Conservation (phyloP, 2,329 filamentous ascomycete genomes). For the Calonectria fujianensis region DNA sequence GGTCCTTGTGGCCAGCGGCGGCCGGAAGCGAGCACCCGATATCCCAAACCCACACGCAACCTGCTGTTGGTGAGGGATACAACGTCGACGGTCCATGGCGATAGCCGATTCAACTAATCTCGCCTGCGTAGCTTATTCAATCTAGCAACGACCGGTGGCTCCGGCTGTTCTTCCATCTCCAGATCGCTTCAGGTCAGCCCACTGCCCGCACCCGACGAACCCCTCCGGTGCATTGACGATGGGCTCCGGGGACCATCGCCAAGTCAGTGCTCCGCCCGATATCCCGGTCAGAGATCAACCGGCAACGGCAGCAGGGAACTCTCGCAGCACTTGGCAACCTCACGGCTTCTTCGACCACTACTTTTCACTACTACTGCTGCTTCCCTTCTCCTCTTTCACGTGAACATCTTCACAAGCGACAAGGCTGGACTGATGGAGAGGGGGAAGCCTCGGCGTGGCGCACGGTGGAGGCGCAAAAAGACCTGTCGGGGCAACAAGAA, state of each 20-base stretch:
- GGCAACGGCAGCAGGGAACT: neutral
- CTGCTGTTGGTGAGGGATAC: constrained; percentile 15
- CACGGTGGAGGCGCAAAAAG: constrained; percentile 29
- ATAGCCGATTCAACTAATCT: constrained; percentile 22
- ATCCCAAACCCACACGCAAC: neutral
- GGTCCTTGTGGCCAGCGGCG: neutral
- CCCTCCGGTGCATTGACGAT: constrained; percentile 9
- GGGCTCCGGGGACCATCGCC: neutral
- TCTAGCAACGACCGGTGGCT: constrained; percentile 3
- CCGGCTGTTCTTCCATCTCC: constrained; percentile 23
- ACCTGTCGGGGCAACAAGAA: constrained; percentile 12
- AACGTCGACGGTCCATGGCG: constrained; percentile 23
- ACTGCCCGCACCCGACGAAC: constrained; percentile 7
- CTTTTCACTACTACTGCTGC: neutral
- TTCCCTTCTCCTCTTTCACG: neutral
- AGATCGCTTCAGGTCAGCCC: constrained; percentile 32
- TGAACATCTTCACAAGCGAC: constrained; percentile 33
- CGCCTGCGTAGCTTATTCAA: constrained; percentile 5
- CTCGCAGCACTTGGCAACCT: constrained; percentile 2
- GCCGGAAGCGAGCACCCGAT: neutral
- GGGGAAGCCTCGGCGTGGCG: constrained; percentile 48
- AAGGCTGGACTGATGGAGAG: neutral
- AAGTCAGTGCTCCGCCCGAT: constrained; percentile 7
- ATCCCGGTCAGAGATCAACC: constrained; percentile 27
- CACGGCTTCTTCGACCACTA: no score